Conservation (phyloP, 2,329 filamentous ascomycete species). For the Aspergillus carbonarius region DNA sequence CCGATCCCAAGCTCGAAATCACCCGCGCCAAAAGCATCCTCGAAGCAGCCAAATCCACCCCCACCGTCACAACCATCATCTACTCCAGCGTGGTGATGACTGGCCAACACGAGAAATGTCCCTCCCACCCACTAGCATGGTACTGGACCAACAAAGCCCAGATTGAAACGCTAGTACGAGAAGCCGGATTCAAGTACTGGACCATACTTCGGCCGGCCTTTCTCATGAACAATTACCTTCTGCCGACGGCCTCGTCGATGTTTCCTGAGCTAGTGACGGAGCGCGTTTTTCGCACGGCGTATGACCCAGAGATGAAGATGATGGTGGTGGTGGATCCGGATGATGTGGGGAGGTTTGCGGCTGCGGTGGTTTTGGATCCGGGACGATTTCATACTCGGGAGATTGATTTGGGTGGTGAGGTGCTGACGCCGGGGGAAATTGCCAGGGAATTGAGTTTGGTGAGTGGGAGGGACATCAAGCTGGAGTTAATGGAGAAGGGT, state of each 20-base stretch:
- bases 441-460: neutral
- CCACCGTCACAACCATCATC: constrained; percentile 1
- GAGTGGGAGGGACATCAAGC: neutral
- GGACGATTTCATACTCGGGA: neutral
- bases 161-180: neutral
- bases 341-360: neutral
- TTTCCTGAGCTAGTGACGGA: constrained; percentile 6
- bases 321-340: neutral
- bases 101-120: constrained; percentile 3
- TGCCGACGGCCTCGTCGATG: neutral
- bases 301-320: neutral
- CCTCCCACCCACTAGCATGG: neutral
- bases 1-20: neutral
- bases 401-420: too few relatives aligned
- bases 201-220: constrained; percentile 2
- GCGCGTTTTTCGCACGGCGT: neutral
- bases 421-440: too few relatives aligned
- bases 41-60: neutral
- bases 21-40: constrained; percentile 1
- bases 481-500: neutral
- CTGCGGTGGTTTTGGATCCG: neutral
- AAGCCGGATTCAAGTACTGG: neutral
- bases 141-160: constrained; percentile 1
- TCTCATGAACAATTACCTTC: constrained; percentile 5
- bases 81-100: neutral